A percentile compares a stretch with the other conserved stretches of the same genome.
These are phyloP conservation scores for Cnidoscolus chayamansa DNA, from an alignment of 441 rosid species.

Conservation along the genomic window DNA sequence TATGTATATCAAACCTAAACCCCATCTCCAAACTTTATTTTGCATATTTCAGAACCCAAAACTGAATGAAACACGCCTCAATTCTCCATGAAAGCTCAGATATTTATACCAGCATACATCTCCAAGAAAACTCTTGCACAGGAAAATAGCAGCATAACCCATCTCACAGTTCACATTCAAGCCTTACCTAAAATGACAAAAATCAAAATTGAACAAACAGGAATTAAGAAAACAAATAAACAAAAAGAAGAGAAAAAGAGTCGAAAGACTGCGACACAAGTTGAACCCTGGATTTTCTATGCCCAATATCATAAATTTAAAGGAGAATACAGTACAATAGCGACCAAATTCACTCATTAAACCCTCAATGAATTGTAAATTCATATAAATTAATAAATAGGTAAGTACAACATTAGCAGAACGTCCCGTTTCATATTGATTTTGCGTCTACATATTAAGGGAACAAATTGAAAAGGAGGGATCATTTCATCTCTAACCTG, in stretches of 20 bases:
- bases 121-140: constrained; percentile 9
- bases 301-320: neutral
- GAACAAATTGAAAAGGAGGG: neutral
- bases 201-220: neutral
- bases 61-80: neutral
- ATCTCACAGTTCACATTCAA: constrained; percentile 16
- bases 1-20: constrained; percentile 66
- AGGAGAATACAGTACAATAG: neutral
- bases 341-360: neutral
- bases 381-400: neutral
- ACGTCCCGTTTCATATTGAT: no score
- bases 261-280: neutral
- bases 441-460: neutral
- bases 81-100: constrained; percentile 19
- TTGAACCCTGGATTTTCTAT: no score
- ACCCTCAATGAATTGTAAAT: neutral
- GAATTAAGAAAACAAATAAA: neutral
- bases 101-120: neutral
- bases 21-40: constrained; percentile 69
- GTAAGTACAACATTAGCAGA: no score
- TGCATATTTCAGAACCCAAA: constrained; percentile 42
- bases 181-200: constrained; percentile 20
- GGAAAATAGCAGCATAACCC: constrained; percentile 4
- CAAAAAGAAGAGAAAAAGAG: neutral
- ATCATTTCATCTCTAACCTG: neutral